Evolutionary conservation across 1,284 basidiomycete genomes (phyloP).

Genomic region (Ustilago loliicola): DNA sequence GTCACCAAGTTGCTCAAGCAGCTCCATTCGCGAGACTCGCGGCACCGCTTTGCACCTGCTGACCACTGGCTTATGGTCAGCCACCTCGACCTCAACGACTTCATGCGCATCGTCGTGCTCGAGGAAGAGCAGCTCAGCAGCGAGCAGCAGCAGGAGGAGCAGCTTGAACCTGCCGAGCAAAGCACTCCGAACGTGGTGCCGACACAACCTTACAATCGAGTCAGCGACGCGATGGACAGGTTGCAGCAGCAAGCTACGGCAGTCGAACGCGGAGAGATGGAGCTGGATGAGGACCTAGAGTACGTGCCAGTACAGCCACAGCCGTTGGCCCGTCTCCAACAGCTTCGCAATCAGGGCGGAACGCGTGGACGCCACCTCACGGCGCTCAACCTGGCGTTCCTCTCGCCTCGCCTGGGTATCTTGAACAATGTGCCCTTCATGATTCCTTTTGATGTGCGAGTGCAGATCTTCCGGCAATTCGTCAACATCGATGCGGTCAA

Average conservation of each 20-base stretch:
- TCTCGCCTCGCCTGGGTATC: conserved; percentile 87
- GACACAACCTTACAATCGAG: neutral
- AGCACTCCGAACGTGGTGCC: neutral
- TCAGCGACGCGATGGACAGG: conserved; percentile 7
- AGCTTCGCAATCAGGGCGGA: conserved; percentile 29
- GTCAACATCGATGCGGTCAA: conserved; percentile 54
- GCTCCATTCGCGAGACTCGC: conserved; percentile 63
- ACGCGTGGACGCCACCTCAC: conserved; percentile 46
- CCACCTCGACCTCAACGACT: conserved; percentile 82
- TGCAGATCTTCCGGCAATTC: conserved; percentile 80
- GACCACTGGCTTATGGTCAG: conserved; percentile 87
- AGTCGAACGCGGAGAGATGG: conserved; percentile 7
- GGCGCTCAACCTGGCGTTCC: conserved; percentile 79
- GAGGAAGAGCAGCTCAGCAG: conserved; percentile 64
- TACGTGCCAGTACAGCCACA: conserved; percentile 9
- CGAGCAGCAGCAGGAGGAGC: conserved; percentile 32
- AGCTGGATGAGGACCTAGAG: conserved; percentile 23
- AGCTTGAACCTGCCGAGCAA: neutral
- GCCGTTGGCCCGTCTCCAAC: conserved; percentile 32
- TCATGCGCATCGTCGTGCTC: conserved; percentile 86
- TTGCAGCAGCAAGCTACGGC: too few species aligned
- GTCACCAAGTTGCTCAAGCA: conserved; percentile 65
- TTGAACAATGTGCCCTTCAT: conserved; percentile 97
- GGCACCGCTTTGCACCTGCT: conserved; percentile 47
- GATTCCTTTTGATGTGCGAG: conserved; percentile 90